These are phyloP conservation scores for Punctularia strigosozonata DNA, from an alignment of 768 basidiomycete genomes.

Conservation along the genomic window DNA sequence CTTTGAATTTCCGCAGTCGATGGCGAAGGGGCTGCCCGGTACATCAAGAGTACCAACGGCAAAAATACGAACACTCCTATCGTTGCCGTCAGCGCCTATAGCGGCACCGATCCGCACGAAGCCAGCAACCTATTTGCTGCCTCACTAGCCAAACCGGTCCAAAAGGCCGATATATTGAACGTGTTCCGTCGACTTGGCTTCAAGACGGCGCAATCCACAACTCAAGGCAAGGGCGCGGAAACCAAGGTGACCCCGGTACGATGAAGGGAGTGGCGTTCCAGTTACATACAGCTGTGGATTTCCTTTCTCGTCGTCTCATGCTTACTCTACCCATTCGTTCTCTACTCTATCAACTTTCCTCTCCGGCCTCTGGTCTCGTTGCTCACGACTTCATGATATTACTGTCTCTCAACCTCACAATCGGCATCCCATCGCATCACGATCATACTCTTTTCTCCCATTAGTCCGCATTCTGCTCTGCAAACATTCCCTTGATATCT, in stretches of 20 bases:
- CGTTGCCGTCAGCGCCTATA: conserved; percentile 84
- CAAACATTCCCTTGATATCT: too few species aligned
- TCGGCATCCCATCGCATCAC: too few species aligned
- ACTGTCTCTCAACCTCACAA: too few species aligned
- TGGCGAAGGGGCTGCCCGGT: conserved; percentile 92
- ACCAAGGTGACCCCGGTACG: not conserved
- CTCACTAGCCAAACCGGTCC: conserved; percentile 79
- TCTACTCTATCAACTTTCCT: too few species aligned
- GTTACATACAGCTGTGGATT: too few species aligned
- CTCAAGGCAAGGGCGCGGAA: conserved; percentile 27
- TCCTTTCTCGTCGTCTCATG: too few species aligned
- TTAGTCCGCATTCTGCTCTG: too few species aligned
- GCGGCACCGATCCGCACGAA: conserved; percentile 53
- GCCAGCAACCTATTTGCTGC: conserved; percentile 65
- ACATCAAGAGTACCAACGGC: conserved; percentile 94
- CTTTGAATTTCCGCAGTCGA: conserved; percentile 44
- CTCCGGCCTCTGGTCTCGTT: too few species aligned
- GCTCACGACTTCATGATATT: too few species aligned
- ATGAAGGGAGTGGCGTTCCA: too few species aligned
- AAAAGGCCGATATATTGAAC: conserved; percentile 74
- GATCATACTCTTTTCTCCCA: too few species aligned
- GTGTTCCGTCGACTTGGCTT: conserved; percentile 82
- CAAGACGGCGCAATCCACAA: conserved; percentile 73
- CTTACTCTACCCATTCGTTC: too few species aligned
- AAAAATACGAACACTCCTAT: conserved; percentile 91